phyloP scores from a whole-genome alignment of 176 grass and related monocot species.

The Echinochloa phyllopogon region DNA sequence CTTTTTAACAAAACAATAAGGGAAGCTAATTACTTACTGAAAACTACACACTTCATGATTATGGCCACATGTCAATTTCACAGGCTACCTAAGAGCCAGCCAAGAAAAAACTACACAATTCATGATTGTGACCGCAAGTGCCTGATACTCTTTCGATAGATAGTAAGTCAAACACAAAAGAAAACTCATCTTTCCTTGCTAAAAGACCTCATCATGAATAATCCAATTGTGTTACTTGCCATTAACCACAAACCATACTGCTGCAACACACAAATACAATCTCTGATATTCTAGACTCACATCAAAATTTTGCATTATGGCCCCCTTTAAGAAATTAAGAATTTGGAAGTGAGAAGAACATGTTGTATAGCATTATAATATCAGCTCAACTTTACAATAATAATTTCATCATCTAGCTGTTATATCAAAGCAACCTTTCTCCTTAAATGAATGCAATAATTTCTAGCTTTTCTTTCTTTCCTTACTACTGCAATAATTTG shows the following conservation, averaged over 20 bases:
- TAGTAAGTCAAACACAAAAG: not conserved
- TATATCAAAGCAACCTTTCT: not conserved
- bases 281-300: not conserved
- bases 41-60: not conserved
- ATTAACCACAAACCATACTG: not conserved
- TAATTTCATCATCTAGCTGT: not conserved
- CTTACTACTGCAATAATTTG: not conserved
- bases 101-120: not conserved
- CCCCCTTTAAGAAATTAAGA: not conserved
- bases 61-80: not conserved
- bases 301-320: conserved; percentile 6
- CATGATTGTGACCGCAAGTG: not conserved
- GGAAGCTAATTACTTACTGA: not conserved
- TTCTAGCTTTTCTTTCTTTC: not conserved
- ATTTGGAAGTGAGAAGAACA: not conserved
- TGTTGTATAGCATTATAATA: not conserved
- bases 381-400: not conserved
- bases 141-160: too few relatives aligned
- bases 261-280: not conserved
- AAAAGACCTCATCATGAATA: not conserved
- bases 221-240: not conserved
- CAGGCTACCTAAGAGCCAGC: not conserved
- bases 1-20: too few relatives aligned
- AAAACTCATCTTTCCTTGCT: not conserved
- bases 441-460: not conserved